Evolutionary conservation across 176 grass and related monocot species (phyloP).

Genomic region (Melocanna baccifera): DNA sequence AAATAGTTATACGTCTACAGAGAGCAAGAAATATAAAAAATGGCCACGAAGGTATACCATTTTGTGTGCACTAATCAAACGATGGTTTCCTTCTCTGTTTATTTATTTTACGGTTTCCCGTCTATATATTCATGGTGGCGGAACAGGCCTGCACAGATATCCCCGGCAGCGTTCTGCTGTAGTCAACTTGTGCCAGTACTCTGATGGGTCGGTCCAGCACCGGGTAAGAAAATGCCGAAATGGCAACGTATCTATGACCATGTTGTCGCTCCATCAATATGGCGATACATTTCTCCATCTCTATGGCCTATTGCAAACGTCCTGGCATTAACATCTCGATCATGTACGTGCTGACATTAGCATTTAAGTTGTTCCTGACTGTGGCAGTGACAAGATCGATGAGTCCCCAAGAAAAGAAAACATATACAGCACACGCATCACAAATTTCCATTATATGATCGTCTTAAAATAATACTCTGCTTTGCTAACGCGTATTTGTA

Average conservation of each 20-base stretch:
- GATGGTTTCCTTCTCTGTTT: not conserved
- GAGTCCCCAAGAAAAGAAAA: not conserved
- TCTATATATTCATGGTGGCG: not conserved
- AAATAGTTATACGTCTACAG: not conserved
- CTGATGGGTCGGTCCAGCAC: not conserved
- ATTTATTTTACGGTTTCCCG: not conserved
- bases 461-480: not conserved
- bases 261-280: not conserved
- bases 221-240: not conserved
- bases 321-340: not conserved
- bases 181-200: not conserved
- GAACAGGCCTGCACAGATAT: not conserved
- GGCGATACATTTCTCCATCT: not conserved
- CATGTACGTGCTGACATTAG: not conserved
- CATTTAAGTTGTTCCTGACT: constrained; percentile 8
- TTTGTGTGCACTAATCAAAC: not conserved
- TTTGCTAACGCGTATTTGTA: not conserved
- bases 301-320: not conserved
- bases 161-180: not conserved
- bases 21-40: not conserved
- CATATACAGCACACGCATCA: not conserved
- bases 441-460: not conserved
- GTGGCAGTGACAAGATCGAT: not conserved
- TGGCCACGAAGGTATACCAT: not conserved
- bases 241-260: not conserved